Evolutionary conservation across 1,284 basidiomycete genomes (phyloP).

Genomic region (Boletus smithii): DNA sequence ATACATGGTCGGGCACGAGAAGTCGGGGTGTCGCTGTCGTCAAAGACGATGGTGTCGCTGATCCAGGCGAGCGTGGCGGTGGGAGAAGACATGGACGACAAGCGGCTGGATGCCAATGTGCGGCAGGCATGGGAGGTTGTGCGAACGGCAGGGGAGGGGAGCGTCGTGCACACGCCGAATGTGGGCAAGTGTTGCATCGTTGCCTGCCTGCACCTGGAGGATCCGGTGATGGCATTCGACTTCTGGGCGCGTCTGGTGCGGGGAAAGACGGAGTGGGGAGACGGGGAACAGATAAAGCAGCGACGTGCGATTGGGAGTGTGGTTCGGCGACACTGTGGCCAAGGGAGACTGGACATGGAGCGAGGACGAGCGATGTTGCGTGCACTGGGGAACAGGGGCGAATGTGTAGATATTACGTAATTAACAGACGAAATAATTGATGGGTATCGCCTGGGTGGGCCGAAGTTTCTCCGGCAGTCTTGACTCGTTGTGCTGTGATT

Average conservation of each 20-base stretch:
- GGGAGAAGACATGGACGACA: conserved; percentile 26
- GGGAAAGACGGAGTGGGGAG: conserved; percentile 48
- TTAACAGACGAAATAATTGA: neutral
- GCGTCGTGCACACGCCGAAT: conserved; percentile 40
- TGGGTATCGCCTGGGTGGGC: too few species aligned
- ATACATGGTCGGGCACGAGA: conserved; percentile 41
- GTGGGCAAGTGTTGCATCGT: conserved; percentile 51
- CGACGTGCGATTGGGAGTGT: conserved; percentile 40
- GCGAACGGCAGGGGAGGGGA: conserved; percentile 35
- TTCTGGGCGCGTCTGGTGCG: conserved; percentile 56
- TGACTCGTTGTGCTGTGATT: conserved; percentile 9
- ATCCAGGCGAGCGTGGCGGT: conserved; percentile 43
- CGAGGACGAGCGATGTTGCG: conserved; percentile 37
- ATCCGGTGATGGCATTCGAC: conserved; percentile 50
- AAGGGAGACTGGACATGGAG: conserved; percentile 31
- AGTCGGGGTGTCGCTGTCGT: conserved; percentile 38
- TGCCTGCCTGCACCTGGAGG: conserved; percentile 46
- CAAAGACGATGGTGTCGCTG: conserved; percentile 48
- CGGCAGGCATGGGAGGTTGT: conserved; percentile 44
- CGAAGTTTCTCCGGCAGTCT: conserved; percentile 39
- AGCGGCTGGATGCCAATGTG: conserved; percentile 36
- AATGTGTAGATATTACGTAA: conserved; percentile 11
- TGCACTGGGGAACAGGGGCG: conserved; percentile 26
- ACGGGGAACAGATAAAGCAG: conserved; percentile 41
- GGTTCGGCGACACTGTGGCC: conserved; percentile 33